Percentiles rank a stretch among this genome's conserved stretches.
These are phyloP conservation scores for Paecilomyces sp. DNA, from an alignment of 2,329 filamentous ascomycete genomes.

Conservation along the genomic window DNA sequence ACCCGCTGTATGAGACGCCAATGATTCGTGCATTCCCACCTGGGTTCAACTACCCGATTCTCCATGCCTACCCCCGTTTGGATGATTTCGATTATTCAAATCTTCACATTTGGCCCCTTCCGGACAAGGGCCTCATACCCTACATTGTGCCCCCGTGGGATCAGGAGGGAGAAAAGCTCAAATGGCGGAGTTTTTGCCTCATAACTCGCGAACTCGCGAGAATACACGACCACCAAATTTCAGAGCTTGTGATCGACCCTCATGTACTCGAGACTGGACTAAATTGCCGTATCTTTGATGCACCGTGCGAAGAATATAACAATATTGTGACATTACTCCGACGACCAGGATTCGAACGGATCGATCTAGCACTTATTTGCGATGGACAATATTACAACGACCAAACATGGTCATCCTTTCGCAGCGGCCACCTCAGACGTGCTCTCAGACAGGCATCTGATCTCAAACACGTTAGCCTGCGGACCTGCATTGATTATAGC, in stretches of 20 bases:
- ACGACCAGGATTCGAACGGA: constrained; percentile 17
- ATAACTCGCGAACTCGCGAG: constrained; percentile 18
- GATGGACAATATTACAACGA: constrained; percentile 1
- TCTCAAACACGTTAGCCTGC: background rate
- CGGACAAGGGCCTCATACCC: background rate
- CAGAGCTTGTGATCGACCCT: constrained; percentile 29
- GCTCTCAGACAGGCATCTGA: background rate
- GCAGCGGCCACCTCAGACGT: constrained; percentile 2
- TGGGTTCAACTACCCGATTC: constrained; percentile 34
- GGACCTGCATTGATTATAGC: background rate
- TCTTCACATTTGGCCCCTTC: background rate
- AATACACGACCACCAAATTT: constrained; percentile 14
- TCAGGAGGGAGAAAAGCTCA: constrained; percentile 6
- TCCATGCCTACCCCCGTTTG: constrained; percentile 22
- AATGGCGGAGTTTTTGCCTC: constrained; percentile 26
- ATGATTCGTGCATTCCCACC: constrained; percentile 34
- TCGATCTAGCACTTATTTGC: constrained; percentile 19
- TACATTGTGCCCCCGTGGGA: constrained; percentile 2
- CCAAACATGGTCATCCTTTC: constrained; percentile 3
- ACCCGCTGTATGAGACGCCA: constrained; percentile 36
- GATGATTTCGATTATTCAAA: background rate
- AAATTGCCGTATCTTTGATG: constrained; percentile 22
- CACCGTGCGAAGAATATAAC: constrained; percentile 15
- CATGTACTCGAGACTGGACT: constrained; percentile 23
- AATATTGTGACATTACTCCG: constrained; percentile 14